Base-by-base conservation (phyloP, 225 moss, liverwort and hornwort genomes). In the Climacium dendroides region DNA sequence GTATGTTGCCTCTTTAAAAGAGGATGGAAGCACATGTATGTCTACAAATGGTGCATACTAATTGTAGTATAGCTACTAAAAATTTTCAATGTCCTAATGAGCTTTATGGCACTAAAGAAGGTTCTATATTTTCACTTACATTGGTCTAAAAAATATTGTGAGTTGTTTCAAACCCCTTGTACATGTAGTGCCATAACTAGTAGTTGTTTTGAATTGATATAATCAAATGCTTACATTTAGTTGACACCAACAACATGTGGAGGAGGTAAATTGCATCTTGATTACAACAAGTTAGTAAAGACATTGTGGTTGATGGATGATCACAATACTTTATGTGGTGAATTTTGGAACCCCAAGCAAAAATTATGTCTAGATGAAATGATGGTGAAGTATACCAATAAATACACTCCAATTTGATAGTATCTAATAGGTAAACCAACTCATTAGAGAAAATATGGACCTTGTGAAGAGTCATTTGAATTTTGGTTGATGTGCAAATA, bases 391-490 rank as follows among this genome's bases (percentile, higher is more conserved):
- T 48, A 48, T 12, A 74, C 3, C 2, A 0, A 3, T 28, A 74
- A 48, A 1, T 48, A 48, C 1, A 0, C 11, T 10, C 19, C 9
- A 6, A 30, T 73, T 0, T 0, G 0, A 0, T 1, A 47, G 6
- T 30, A 48, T 19, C 4, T 74, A 4, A 74, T 5, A 19, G 30
- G 4, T 18, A 73, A 73, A 8, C 19, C 73, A 43, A 30, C 4
- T 30, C 47, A 43, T 45, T 47, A 45, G 45, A 45, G 9, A 45
- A 45, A 45, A 9, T 6, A 6, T 45, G 6, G 45, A 45, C 9
- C 9, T 6, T 45, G 6, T 45, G 9, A 45, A 45, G 45, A 9
- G 45, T 9, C 45, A 45, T 45, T 45, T n/a, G n/a, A n/a, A n/a
- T n/a, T n/a, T n/a, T n/a, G n/a, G n/a, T n/a, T n/a, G n/a, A n/a